Base-by-base conservation (phyloP, 805 yeast genomes). In the Ogataea ramenticola region DNA sequence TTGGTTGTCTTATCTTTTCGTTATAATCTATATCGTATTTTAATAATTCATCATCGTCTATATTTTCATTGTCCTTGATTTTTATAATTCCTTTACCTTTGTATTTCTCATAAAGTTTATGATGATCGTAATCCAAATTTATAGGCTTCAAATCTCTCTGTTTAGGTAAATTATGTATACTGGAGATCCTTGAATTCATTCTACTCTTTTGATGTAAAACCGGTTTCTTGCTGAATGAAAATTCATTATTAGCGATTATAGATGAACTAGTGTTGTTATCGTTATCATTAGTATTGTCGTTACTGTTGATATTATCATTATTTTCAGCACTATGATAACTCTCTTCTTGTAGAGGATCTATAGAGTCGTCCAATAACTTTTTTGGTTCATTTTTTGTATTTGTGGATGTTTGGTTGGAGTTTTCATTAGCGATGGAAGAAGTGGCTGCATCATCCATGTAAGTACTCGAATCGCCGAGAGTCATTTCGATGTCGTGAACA, bases 1-100 rank as follows among this genome's bases (percentile, higher is more conserved):
- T 55, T 11, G 80, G 80, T 31, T 79, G 78, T 45, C 80, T 56
- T 40, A 75, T 76, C 51, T 74, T 75, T 46, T 75, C 78, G 49
- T 75, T 76, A 49, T 74, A 75, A 54, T 75, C 68, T 4, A 17
- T 5, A 46, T 60, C 62, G 46, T 52, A 60, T 12, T 49, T 47
- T 38, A 57, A 51, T 5, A 32, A 15, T 19, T 40, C 43, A 26
- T 32, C 38, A 44, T 59, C 57, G 40, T 57, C 53, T 26, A 53
- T 39, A n/a, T 49, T 44, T 15, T 55, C 56, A 40, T 58, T 58
- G 30, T 58, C 62, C 43, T 60, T 58, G 48, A 56, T 55, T 39
- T 55, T 58, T 36, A 60, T 36, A 4, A 61, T 52, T 12, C 66
- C 66, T 36, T 51, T 56, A 44, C 66, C 66, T 37, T 51, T 56